phyloP scores from a whole-genome alignment of 2,329 filamentous ascomycete species.

The Colletotrichum sp. region DNA sequence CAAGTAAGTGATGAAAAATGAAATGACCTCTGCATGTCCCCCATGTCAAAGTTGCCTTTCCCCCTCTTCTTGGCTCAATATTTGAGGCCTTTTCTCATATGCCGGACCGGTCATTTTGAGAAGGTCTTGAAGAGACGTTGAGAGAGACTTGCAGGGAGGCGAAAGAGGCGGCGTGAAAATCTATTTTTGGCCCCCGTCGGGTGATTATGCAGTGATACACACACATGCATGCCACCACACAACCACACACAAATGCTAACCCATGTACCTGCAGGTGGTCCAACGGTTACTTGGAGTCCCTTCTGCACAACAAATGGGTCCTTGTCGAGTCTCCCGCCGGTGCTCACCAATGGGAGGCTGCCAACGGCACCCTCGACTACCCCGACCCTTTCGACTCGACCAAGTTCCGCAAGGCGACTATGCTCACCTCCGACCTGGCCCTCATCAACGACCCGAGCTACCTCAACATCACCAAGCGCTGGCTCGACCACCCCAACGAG shows the following conservation, averaged over 20 bases:
- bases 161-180: neutral
- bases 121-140: neutral
- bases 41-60: neutral
- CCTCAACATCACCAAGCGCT: slow-evolving; percentile 77
- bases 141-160: neutral
- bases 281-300: slow-evolving; percentile 76
- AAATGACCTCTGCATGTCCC: neutral
- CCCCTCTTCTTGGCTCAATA: neutral
- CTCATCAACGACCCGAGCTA: slow-evolving; percentile 75
- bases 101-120: neutral
- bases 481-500: slow-evolving; percentile 71
- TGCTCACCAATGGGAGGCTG: slow-evolving; percentile 78
- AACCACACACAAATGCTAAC: neutral
- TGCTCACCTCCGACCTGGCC: slow-evolving; percentile 78
- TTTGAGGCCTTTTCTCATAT: neutral
- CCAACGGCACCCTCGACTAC: slow-evolving; percentile 69
- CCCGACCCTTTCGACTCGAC: slow-evolving; percentile 72
- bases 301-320: slow-evolving; percentile 82
- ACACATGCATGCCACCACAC: neutral
- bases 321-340: slow-evolving; percentile 76
- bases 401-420: slow-evolving; percentile 77
- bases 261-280: slow-evolving; percentile 55
- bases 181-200: slow-evolving; percentile 10
- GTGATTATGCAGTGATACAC: slow-evolving; percentile 17
- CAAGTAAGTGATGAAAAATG: slow-evolving; percentile 41